Evolutionary conservation across 495 filamentous ascomycete genomes (phyloP), one percentile per base, ranked within the genome.

Genomic region (Aspergillus cavernicola): DNA sequence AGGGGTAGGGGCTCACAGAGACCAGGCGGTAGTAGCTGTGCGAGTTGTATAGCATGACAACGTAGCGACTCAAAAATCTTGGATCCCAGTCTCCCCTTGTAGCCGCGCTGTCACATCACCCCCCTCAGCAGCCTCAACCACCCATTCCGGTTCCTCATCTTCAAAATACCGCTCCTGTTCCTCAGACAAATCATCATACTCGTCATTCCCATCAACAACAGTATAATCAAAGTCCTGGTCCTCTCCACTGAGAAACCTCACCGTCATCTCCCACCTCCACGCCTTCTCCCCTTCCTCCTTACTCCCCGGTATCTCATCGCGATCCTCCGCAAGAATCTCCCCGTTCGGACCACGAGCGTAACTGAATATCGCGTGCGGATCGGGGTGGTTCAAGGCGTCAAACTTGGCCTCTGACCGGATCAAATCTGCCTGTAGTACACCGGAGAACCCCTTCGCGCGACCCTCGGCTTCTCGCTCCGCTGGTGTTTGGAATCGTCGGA

Each of bases 181-280:
- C 56, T 79, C 75, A 20, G 61, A 65, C 53, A 78, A 64, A 61
- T 86, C 82, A 68, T 92, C 87, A 33, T 77, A 83, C 36, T 85
- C 82, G 24, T 89, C 85, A 64, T 85, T 82, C 37, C 77, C 72
- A 60, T 92, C 89, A 22, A 92, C 85, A 4, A 15, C 52, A 13
- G 55, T 68, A 60, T 92, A 92, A 36, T 90, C 86, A 55, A 95
- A 92, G 41, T 95, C 89, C 6, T 71, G 67, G 61, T 92, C 89
- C 29, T 78, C 77, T 1, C 89, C 89, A 22, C 76, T 68, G 26
- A 92, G 58, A 57, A 95, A 95, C 24, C 88, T 73, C 50, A 84
- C 62, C 18, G 78, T 73, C 72, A 92, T 82, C 61, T 85, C 86
- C 61, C 78, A 78, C 38, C 67, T 63, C 89, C 89, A 95, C 40